Conservation (phyloP, 176 grass and related monocot species). For the Dendrocalamus sinicus region DNA sequence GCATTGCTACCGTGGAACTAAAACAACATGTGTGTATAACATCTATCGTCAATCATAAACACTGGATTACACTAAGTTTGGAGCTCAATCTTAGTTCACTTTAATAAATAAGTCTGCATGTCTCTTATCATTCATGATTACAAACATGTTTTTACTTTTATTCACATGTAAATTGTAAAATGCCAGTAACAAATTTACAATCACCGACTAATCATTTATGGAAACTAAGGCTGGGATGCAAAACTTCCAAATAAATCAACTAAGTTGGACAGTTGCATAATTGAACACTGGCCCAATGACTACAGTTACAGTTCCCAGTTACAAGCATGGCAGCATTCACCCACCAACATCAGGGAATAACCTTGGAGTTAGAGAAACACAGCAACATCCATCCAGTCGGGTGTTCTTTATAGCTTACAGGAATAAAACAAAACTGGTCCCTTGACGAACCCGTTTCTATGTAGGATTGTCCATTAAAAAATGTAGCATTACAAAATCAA, state of each 20-base stretch:
- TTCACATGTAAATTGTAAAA: background rate
- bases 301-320: background rate
- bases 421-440: background rate
- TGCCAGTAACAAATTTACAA: background rate
- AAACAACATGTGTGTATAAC: background rate
- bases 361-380: background rate
- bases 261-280: background rate
- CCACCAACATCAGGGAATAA: slow-evolving; percentile 24
- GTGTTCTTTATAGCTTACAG: slow-evolving; percentile 21
- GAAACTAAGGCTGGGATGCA: background rate
- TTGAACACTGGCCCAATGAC: background rate
- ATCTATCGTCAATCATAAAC: background rate
- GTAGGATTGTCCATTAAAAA: slow-evolving; percentile 2
- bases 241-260: slow-evolving; percentile 21
- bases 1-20: background rate
- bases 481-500: background rate
- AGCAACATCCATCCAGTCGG: slow-evolving; percentile 4
- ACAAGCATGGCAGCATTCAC: background rate
- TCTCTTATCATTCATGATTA: background rate
- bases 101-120: background rate
- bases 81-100: background rate
- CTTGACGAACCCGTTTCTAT: background rate
- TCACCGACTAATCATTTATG: background rate
- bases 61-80: background rate
- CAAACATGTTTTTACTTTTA: background rate